Conservation (phyloP, 106 monocot species). For the Narthecium ossifragum region DNA sequence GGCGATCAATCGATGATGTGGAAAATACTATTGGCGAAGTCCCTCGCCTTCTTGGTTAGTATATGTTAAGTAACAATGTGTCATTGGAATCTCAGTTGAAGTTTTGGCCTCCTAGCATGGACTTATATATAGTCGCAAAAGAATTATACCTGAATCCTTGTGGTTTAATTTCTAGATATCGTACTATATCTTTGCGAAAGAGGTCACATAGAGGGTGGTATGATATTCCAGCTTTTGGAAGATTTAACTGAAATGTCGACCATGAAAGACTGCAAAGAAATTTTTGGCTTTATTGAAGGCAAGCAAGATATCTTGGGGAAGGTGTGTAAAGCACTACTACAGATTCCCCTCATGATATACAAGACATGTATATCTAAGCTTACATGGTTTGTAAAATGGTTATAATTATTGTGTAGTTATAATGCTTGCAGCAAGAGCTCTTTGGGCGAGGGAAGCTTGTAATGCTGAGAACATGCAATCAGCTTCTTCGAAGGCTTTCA, state of each 20-base stretch:
- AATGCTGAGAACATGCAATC: conserved; percentile 99
- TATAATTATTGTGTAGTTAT: too few relatives aligned
- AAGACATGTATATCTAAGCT: too few relatives aligned
- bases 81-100: too few relatives aligned
- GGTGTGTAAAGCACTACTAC: too few relatives aligned
- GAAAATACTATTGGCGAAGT: conserved; percentile 47
- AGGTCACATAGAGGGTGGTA: conserved; percentile 97
- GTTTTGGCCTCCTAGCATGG: too few relatives aligned
- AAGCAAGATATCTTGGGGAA: conserved; percentile 96
- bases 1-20: conserved; percentile 54
- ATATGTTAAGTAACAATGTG: too few relatives aligned
- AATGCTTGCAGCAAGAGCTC: conserved; percentile 76
- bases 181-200: conserved; percentile 89
- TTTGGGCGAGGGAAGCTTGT: conserved; percentile 98
- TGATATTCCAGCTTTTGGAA: conserved; percentile 98
- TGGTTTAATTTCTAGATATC: conserved; percentile 46
- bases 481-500: conserved; percentile 91
- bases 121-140: too few relatives aligned
- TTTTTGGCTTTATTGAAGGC: conserved; percentile 95
- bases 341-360: too few relatives aligned
- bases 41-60: conserved; percentile 81
- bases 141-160: too few relatives aligned
- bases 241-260: conserved; percentile 99
- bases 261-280: conserved; percentile 97
- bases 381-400: too few relatives aligned